A percentile compares a stretch with the other conserved stretches of the same genome.
phyloP scores from a whole-genome alignment of 1,284 basidiomycete species.

The Xerocomus cyaneibrunnescens region DNA sequence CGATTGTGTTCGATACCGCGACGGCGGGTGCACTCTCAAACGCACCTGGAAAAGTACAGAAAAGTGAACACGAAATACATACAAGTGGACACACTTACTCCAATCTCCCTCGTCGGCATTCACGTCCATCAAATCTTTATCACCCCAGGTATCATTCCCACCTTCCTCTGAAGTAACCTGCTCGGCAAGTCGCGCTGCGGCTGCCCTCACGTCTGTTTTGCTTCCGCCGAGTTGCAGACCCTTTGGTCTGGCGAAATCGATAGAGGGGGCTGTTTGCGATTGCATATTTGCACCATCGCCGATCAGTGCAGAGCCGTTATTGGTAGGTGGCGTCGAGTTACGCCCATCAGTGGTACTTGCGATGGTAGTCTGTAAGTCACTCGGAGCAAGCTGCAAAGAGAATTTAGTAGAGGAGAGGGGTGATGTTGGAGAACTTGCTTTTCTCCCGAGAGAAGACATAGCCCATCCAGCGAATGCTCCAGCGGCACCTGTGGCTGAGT shows the following conservation, averaged over 20 bases:
- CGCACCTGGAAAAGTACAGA: slow-evolving; percentile 51
- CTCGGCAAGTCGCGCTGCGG: slow-evolving; percentile 57
- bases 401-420: neutral
- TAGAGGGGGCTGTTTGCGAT: slow-evolving; percentile 13
- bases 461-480: slow-evolving; percentile 93
- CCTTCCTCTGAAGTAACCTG: slow-evolving; percentile 51
- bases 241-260: slow-evolving; percentile 38
- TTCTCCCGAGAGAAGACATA: slow-evolving; percentile 81
- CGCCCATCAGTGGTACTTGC: slow-evolving; percentile 40
- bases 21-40: slow-evolving; percentile 69
- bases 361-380: slow-evolving; percentile 73
- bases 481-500: slow-evolving; percentile 86
- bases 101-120: slow-evolving; percentile 91
- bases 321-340: slow-evolving; percentile 37
- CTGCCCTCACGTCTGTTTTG: slow-evolving; percentile 42
- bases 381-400: slow-evolving; percentile 54
- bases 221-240: slow-evolving; percentile 71
- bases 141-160: slow-evolving; percentile 62
- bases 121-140: slow-evolving; percentile 84
- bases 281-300: slow-evolving; percentile 13
- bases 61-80: neutral
- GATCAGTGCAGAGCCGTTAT: slow-evolving; percentile 8
- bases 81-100: slow-evolving; percentile 51
- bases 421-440: slow-evolving; percentile 40
- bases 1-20: slow-evolving; percentile 25